Evolutionary conservation across 805 yeast genomes (phyloP), one percentile per base, ranked within the genome.

Genomic region (Blastobotrys attinorum): DNA sequence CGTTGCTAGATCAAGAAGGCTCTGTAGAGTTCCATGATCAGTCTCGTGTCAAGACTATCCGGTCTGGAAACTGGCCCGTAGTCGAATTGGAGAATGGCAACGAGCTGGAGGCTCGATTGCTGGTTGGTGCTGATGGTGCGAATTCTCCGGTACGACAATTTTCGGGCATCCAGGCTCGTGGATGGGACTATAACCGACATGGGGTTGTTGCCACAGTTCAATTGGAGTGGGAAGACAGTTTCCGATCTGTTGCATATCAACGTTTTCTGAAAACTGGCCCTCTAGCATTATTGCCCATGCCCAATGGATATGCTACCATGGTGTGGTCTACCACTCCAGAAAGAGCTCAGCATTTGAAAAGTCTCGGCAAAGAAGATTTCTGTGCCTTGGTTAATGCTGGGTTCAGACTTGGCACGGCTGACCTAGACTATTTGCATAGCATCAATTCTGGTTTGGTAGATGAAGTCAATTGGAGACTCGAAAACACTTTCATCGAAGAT

Each of bases 51-150:
- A 18, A 16, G 33, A 22, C 22, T 31, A 39, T 39, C 21, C 16
- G 10, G 27, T 25, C 11, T 10, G 16, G 43, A 44, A 43, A 37
- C 39, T 86, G 96, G 95, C 97, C 97, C 1, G 58, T 77, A 6
- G 79, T 90, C 11, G 67, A 73, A 21, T 66, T 89, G 11, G 74
- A 76, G 11, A 75, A 74, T 49, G 97, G 96, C 1, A 73, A 75
- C 11, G 50, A 57, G 10, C 69, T 81, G 40, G 75, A 76, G 55
- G 74, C 95, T 0, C 71, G 96, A 43, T 68, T 89, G n/a, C 67
- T 89, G 17, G 77, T 92, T 13, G 98, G 98, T 6, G 95, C 96
- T 32, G 98, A 92, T 61, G 98, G 98, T 1, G 87, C 79, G 61
- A 86, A 88, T 61, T 88, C 97, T 1, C 96, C 97, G 0, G 97